phyloP scores from a whole-genome alignment of 2,329 filamentous ascomycete genomes.

The Aspergillus fischeri region DNA sequence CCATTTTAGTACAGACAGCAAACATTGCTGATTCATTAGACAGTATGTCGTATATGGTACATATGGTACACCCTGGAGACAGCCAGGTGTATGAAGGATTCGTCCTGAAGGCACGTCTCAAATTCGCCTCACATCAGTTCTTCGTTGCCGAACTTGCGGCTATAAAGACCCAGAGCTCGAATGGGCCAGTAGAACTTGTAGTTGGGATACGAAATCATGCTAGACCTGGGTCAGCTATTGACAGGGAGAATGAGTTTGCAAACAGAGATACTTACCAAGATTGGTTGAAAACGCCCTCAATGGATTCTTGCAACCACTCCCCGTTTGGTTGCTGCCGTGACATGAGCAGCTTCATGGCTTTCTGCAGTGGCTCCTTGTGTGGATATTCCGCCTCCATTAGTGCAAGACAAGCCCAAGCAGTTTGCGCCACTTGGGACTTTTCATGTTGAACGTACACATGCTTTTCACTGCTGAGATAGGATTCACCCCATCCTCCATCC shows the following conservation, averaged over 20 bases:
- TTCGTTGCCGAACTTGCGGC: slow-evolving; percentile 65
- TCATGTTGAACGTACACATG: slow-evolving; percentile 72
- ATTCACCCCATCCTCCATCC: slow-evolving; percentile 96
- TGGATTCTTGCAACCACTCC: slow-evolving; percentile 92
- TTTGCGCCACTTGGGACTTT: slow-evolving; percentile 87
- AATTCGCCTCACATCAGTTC: slow-evolving; percentile 39
- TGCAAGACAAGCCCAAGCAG: slow-evolving; percentile 81
- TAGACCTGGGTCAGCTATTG: slow-evolving; percentile 31
- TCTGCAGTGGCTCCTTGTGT: slow-evolving; percentile 65
- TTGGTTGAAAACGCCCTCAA: slow-evolving; percentile 98
- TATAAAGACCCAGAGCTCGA: slow-evolving; percentile 89
- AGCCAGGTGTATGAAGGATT: background rate
- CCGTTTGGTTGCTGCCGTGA: slow-evolving; percentile 79
- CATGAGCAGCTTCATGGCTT: slow-evolving; percentile 78
- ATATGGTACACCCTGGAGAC: background rate
- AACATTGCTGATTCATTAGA: background rate
- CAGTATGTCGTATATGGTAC: background rate
- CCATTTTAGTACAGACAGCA: background rate
- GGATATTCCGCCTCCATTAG: slow-evolving; percentile 81
- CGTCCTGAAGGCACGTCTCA: background rate
- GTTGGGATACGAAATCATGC: slow-evolving; percentile 98
- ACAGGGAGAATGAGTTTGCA: background rate
- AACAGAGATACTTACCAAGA: slow-evolving; percentile 62
- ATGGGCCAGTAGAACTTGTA: slow-evolving; percentile 97
- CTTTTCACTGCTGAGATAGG: slow-evolving; percentile 78